These are phyloP conservation scores for Neopestalotiopsis clavispora DNA, from an alignment of 2,329 filamentous ascomycete species.

Conservation along the genomic window DNA sequence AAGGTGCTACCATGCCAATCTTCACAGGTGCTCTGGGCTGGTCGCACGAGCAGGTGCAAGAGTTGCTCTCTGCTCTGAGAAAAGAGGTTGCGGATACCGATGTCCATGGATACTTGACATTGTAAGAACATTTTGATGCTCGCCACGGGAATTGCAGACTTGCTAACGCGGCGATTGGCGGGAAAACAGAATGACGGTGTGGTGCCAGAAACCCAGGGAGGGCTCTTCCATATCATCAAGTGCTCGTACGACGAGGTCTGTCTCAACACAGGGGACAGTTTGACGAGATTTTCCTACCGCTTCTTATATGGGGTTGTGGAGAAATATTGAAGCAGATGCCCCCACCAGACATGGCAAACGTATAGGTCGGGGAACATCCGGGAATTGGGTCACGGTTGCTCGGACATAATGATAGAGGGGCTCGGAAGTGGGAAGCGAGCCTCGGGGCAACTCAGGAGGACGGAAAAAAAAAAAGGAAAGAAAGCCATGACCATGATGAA, in stretches of 20 bases:
- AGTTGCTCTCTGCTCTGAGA: conserved; percentile 27
- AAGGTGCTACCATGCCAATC: conserved; percentile 27
- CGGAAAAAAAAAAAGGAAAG: not conserved
- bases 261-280: conserved; percentile 4
- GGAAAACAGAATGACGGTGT: conserved; percentile 31
- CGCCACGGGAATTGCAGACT: not conserved
- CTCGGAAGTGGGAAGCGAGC: not conserved
- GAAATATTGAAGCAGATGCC: not conserved
- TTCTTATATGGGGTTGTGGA: not conserved
- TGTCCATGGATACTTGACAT: conserved; percentile 34
- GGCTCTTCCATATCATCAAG: conserved; percentile 23
- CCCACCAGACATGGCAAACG: not conserved
- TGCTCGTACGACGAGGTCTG: conserved; percentile 7
- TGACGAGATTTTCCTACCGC: not conserved
- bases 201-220: conserved; percentile 32
- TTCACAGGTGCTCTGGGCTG: conserved; percentile 30
- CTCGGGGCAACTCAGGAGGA: not conserved
- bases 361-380: not conserved
- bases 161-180: conserved; percentile 14
- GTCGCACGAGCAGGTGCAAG: conserved; percentile 29
- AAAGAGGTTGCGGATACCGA: conserved; percentile 32
- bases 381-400: not conserved
- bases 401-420: not conserved
- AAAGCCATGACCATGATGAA: not conserved
- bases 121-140: conserved; percentile 27